Base-by-base conservation (phyloP, 208 protist species). In the Crithidia expoeki region DNA sequence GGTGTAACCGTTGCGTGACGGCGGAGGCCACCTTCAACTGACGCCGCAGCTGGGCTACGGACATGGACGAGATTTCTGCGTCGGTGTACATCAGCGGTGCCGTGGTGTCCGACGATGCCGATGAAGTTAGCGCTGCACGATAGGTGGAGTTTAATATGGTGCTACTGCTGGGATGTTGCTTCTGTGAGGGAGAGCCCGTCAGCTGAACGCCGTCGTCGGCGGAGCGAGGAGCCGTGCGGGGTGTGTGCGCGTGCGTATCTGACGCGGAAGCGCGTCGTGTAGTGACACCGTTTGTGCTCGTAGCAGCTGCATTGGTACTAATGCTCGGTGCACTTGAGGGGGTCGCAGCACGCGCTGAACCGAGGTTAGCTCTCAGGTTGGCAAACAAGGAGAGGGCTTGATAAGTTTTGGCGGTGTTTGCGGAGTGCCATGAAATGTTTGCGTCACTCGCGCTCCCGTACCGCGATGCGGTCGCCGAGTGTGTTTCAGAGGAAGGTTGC, bases 301-400 rank as follows among this genome's bases (percentile, higher is more conserved):
- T 21, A 11, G 50, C 11, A 6, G 49, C 50, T 46, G 55, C n/a
- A n/a, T n/a, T n/a, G n/a, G n/a, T n/a, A n/a, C n/a, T n/a, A n/a
- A n/a, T n/a, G n/a, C n/a, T n/a, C n/a, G n/a, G n/a, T n/a, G n/a
- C n/a, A n/a, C 1, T 2, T 32, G 27, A 36, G 2, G 42, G 16
- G 16, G 69, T 6, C 10, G 60, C 28, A 0, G 46, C 64, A 6
- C 36, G 21, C 5, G 64, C 1, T 9, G 47, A n/a, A 61, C 32
- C 27, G 7, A 76, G 42, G 56, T 66, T 47, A 11, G 72, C 57
- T 4, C 23, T 12, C 2, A 76, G 30, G 23, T 59, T 66, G 9
- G 72, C 72, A 25, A 76, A 76, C 14, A 76, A 32, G 12, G 63
- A 71, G 7, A 76, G 64, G 3, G 72, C 72, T 4, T 76, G 72